Base-by-base conservation (phyloP, 1,139 yeast species). In the Magnusiomyces paraingens region DNA sequence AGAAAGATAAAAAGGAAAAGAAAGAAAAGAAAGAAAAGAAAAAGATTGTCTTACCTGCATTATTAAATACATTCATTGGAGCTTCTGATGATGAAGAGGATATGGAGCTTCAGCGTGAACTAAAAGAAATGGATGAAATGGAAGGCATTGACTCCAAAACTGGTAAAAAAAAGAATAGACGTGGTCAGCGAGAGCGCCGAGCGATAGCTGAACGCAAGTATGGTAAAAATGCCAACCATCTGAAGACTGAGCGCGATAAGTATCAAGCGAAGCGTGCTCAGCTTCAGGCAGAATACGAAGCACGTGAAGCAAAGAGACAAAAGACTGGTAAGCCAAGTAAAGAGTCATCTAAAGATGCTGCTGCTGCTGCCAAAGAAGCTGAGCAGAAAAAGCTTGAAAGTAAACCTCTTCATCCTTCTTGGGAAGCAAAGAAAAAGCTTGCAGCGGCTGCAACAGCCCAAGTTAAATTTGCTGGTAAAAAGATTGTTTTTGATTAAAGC, bases 121-220 rank as follows among this genome's bases (percentile, higher is more conserved):
- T 43, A 2, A 5, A 15, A 8, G 46, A 45, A 29, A 21, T 49
- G 42, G 48, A 29, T 20, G 21, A 38, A 10, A 32, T 36, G 38
- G 18, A 41, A 18, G 35, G 26, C 15, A 18, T 17, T 41, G 80
- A 81, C 51, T 70, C 74, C 1, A 86, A 82, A 53, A 76, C 77
- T 52, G 91, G 86, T 60, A 70, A 73, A 45, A 76, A 94, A 59
- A 90, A 90, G 64, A 94, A 93, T 68, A 79, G 99, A 70, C 82
- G 97, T 66, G 99, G 99, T 20, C 99, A 94, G 74, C 77, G 98
- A 61, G 99, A 97, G 1, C 83, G 99, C 71, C 94, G 93, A 68
- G 86, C 86, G 73, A 89, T 93, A 53, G 91, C 98, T 97, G 99
- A 90, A 65, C 74, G 79, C 70, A 93, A 93, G 68, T 93, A 77